phyloP scores from a whole-genome alignment of 306 rosid genomes.

The Quercus bicolor region DNA sequence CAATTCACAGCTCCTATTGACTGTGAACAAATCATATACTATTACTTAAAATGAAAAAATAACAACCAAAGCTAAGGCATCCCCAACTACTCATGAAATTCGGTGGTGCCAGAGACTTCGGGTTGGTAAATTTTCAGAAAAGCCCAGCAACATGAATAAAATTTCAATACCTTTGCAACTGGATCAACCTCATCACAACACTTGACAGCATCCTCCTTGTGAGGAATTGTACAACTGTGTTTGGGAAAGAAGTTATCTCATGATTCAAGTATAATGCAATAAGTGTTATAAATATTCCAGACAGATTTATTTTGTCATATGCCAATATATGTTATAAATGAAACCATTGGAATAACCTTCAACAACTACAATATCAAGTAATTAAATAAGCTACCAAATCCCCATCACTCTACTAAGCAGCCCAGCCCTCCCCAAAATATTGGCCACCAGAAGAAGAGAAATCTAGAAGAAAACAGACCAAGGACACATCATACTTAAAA shows the following conservation, averaged over 20 bases:
- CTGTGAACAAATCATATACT: slow-evolving; percentile 31
- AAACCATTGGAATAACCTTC: not conserved
- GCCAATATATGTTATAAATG: not conserved
- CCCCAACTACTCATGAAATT: not conserved
- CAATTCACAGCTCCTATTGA: slow-evolving; percentile 92
- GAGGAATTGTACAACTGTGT: slow-evolving; percentile 76
- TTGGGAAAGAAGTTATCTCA: slow-evolving; percentile 29
- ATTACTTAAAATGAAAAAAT: not conserved
- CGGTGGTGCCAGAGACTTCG: not conserved
- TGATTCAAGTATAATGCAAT: not conserved
- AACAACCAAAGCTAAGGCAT: slow-evolving; percentile 6
- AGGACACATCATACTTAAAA: slow-evolving; percentile 17
- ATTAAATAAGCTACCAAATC: slow-evolving; percentile 5
- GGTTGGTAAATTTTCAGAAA: not conserved
- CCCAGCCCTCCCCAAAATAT: slow-evolving; percentile 10
- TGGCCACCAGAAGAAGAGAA: slow-evolving; percentile 17
- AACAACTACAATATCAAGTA: not conserved
- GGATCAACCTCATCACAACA: slow-evolving; percentile 94
- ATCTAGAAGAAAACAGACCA: slow-evolving; percentile 7
- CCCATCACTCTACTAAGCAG: not conserved
- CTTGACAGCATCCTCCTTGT: slow-evolving; percentile 74
- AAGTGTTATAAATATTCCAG: not conserved
- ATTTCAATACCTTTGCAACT: slow-evolving; percentile 70
- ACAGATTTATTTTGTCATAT: not conserved
- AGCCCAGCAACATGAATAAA: slow-evolving; percentile 11